Evolutionary conservation across 75 land plant genomes (phyloP), one percentile per base, ranked within the genome.

Genomic region (Isoetes taiwanensis): DNA sequence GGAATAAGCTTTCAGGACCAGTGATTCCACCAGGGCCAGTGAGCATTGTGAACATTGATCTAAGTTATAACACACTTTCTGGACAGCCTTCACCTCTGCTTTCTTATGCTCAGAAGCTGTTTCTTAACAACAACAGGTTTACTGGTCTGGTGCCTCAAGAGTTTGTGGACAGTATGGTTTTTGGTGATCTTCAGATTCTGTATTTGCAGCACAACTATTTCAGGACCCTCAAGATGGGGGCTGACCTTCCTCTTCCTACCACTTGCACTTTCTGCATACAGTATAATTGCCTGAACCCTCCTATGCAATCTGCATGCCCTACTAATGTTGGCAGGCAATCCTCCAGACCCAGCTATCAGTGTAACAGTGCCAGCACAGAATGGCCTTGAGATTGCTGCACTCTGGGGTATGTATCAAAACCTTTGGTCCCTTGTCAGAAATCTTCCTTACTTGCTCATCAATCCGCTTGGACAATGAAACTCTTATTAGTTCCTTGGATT

Each of bases 141-240:
- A 67, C 56, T 0, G 93, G 93, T 1, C 42, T 72, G 19, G 93
- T 86, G n/a, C 93, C 93, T 28, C 60, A 34, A 17, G 69, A 59
- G 12, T 68, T 85, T 30, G 75, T 76, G 43, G 79, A 73, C 41
- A 64, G 71, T 42, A 38, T 86, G 66, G 42, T 78, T 29, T 56
- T 68, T 2, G 73, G 72, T 3, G 58, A 61, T 21, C 76, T 86
- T 6, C 74, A 72, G 68, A 62, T 63, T 1, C 69, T 86, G n/a
- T 86, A 77, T 41, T 59, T 86, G 34, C 93, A 86, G 59, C 88
- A 84, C 63, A 86, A 86, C 57, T 86, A 61, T 35, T 62, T 85
- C 40, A 77, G 76, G 1, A 67, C 66, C 41, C 65, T 82, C 2
- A 66, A 50, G 63, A 70, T 82, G 19, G 42, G 61, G 28, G 68